Evolutionary conservation across 73 alveolate species (phyloP).

Genomic region (Uronychia binucleata): DNA sequence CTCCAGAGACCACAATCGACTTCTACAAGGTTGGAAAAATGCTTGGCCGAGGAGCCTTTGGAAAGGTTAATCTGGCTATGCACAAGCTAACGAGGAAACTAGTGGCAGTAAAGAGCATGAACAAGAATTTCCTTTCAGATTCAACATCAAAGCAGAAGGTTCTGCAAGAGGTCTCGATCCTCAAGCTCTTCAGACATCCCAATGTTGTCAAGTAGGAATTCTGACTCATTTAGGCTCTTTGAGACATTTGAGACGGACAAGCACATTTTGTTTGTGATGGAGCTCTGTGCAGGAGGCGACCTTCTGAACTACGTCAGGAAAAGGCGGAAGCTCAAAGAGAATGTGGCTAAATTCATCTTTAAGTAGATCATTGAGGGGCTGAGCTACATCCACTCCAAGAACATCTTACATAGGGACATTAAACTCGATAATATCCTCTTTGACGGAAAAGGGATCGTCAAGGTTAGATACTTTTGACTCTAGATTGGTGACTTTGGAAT

Average conservation of each 20-base stretch:
- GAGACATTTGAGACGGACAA: slow-evolving; percentile 79
- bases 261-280: slow-evolving; percentile 96
- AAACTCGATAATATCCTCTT: slow-evolving; percentile 74
- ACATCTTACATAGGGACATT: slow-evolving; percentile 58
- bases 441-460: slow-evolving; percentile 64
- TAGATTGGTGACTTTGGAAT: slow-evolving; percentile 94
- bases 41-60: slow-evolving; percentile 93
- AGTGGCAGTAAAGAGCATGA: slow-evolving; percentile 86
- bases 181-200: slow-evolving; percentile 46
- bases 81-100: slow-evolving; percentile 78
- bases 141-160: slow-evolving; percentile 49
- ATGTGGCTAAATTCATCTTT: slow-evolving; percentile 33
- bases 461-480: slow-evolving; percentile 46
- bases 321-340: slow-evolving; percentile 64
- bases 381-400: slow-evolving; percentile 22
- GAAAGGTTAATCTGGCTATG: slow-evolving; percentile 86
- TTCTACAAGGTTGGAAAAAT: slow-evolving; percentile 71
- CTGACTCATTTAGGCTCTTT: slow-evolving; percentile 12
- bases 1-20: slow-evolving; percentile 62
- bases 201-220: slow-evolving; percentile 25
- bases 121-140: slow-evolving; percentile 69
- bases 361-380: slow-evolving; percentile 59
- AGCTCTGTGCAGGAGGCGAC: slow-evolving; percentile 89
- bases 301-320: slow-evolving; percentile 65
- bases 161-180: slow-evolving; percentile 60